A percentile compares a stretch with the other conserved stretches of the same genome.
These are phyloP conservation scores for Oleoguttula mirabilis DNA, from an alignment of 495 filamentous ascomycete genomes.

Conservation along the genomic window DNA sequence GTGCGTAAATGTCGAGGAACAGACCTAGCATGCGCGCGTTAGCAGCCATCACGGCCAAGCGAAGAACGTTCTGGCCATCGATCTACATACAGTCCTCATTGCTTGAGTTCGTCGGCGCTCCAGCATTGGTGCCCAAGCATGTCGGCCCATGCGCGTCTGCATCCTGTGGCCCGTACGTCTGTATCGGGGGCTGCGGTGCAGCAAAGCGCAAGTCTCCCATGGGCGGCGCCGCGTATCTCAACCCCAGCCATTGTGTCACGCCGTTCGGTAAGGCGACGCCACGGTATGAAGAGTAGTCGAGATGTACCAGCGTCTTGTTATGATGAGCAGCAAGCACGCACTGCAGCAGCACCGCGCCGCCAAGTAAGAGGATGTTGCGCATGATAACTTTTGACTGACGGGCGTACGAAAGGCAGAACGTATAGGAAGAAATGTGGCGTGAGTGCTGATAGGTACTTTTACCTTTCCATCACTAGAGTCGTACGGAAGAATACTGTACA, in stretches of 20 bases:
- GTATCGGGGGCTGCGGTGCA: slow-evolving; percentile 43
- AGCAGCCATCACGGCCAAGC: no score
- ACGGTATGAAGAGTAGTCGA: slow-evolving; percentile 21
- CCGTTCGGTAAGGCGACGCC: slow-evolving; percentile 29
- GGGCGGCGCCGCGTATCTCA: slow-evolving; percentile 52
- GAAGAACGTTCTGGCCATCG: no score
- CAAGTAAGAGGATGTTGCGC: no score
- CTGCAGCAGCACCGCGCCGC: no score
- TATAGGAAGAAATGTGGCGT: no score
- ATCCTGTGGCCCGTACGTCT: slow-evolving; percentile 31
- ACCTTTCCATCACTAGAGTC: no score
- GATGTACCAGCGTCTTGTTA: not conserved
- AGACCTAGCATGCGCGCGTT: no score
- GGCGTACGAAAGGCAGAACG: no score
- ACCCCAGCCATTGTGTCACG: slow-evolving; percentile 51
- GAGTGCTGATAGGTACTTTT: no score
- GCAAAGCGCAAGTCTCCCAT: slow-evolving; percentile 47
- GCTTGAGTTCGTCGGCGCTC: slow-evolving; percentile 8
- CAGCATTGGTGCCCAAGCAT: slow-evolving; percentile 10
- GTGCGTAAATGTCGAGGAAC: slow-evolving; percentile 62
- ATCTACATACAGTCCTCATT: slow-evolving; percentile 67
- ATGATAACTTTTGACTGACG: no score
- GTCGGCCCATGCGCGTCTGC: slow-evolving; percentile 29
- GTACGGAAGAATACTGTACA: no score
- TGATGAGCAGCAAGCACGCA: no score